Conservation (phyloP, 1,139 yeast species). For the Kodamaea sp. region DNA sequence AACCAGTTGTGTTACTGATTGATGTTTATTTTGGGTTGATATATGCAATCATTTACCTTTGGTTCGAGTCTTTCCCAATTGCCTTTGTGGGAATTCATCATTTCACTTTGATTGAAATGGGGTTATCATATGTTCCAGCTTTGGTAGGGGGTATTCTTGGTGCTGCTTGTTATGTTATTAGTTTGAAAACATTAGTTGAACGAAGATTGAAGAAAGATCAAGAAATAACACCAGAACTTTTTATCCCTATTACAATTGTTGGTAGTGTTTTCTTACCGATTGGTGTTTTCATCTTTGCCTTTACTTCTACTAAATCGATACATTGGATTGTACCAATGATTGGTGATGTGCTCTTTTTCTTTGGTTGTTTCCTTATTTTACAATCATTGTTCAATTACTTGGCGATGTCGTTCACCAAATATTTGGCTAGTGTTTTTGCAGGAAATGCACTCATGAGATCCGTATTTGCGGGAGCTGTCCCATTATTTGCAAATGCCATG, state of each 20-base stretch:
- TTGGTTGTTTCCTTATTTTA: slow-evolving; percentile 37
- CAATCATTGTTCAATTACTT: slow-evolving; percentile 35
- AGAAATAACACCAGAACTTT: slow-evolving; percentile 34
- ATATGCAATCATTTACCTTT: slow-evolving; percentile 52
- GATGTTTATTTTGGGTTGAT: slow-evolving; percentile 49
- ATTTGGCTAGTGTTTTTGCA: slow-evolving; percentile 57
- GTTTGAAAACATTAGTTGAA: slow-evolving; percentile 21
- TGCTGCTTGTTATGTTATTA: slow-evolving; percentile 21
- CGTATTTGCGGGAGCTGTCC: slow-evolving; percentile 56
- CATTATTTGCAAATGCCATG: slow-evolving; percentile 54
- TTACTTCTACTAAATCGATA: slow-evolving; percentile 38
- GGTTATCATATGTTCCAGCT: slow-evolving; percentile 43
- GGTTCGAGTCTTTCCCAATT: slow-evolving; percentile 61
- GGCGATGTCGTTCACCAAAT: slow-evolving; percentile 32
- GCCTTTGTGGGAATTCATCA: slow-evolving; percentile 41
- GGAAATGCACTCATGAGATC: slow-evolving; percentile 53
- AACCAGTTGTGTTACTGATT: slow-evolving; percentile 45
- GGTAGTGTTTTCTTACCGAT: slow-evolving; percentile 41
- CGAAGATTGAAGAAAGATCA: slow-evolving; percentile 19
- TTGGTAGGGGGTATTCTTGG: slow-evolving; percentile 39
- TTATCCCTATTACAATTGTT: slow-evolving; percentile 39
- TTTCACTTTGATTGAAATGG: slow-evolving; percentile 47
- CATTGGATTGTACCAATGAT: slow-evolving; percentile 45
- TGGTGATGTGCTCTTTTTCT: slow-evolving; percentile 37
- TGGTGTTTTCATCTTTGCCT: slow-evolving; percentile 47